Base-by-base conservation (phyloP, 108 stramenopile genomes). In the Aurantiochytrium sp. region DNA sequence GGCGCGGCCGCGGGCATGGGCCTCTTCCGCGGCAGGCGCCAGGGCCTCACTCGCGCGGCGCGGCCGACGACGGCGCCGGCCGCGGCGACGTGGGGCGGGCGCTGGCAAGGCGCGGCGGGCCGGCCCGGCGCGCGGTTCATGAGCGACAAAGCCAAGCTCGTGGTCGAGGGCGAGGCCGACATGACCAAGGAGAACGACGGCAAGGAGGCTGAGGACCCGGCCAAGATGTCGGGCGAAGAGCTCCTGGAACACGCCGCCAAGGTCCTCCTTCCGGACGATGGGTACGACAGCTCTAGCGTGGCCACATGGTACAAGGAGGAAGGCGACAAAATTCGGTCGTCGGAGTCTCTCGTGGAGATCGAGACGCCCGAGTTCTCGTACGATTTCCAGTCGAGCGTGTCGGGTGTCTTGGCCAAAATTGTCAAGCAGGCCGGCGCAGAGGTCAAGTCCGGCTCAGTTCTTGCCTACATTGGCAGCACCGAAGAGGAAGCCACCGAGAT, bases 361-460 rank as follows among this genome's bases (percentile, higher is more conserved):
- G 76, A 83, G 76, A 83, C 76, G 45, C 45, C 76, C 49, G 76
- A 83, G 49, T 83, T 53, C 76, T 47, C 51, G 10, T 83, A 83
- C 51, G 76, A 83, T 45, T 83, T 53, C 51, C 76, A 83, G 51
- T 47, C 76, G 49, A 83, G 18, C 76, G 76, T 53, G 10, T n/a
- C 76, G n/a, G 76, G 76, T 23, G 76, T 83, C 51, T 18, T 83
- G 45, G 76, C 76, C 45, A 83, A 83, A 45, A 47, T 83, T 23
- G n/a, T 83, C n/a, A 53, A 53, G 51, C 6, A 83, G 49, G 49
- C 12, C 2, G 49, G 76, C 4, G 51, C 49, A 0, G 76, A 83
- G 5, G 76, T 83, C 76, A 83, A 83, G 76, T 53, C 76, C 51
- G 76, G 76, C 49, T 47, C 51, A 16, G 51, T 83, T 8, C 45